These are phyloP conservation scores for Kwoniella europaea DNA, from an alignment of 768 basidiomycete species.

Conservation along the genomic window DNA sequence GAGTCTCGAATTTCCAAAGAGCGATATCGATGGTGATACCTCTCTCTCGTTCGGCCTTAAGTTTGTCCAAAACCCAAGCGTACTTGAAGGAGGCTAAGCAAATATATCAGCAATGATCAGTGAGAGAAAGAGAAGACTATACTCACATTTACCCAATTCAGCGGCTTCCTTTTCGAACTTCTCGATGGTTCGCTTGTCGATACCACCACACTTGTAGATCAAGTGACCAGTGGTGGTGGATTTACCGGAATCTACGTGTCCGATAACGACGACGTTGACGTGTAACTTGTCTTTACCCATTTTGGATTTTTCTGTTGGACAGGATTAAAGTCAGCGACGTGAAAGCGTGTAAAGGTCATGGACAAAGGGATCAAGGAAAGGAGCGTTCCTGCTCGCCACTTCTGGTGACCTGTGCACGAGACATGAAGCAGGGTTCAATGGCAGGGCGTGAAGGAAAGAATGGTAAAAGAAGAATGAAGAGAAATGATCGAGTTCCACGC, in stretches of 20 bases:
- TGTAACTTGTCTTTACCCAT: slow-evolving; percentile 56
- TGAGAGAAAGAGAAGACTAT: slow-evolving; percentile 64
- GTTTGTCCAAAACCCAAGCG: slow-evolving; percentile 99
- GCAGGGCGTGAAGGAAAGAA: background rate
- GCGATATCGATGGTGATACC: slow-evolving; percentile 99
- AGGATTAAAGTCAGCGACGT: slow-evolving; percentile 1
- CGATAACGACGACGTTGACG: slow-evolving; percentile 71
- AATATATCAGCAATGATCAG: background rate
- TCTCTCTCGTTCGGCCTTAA: slow-evolving; percentile 99
- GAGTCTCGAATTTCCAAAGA: slow-evolving; percentile 99
- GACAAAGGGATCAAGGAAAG: background rate
- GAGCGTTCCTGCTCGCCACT: background rate
- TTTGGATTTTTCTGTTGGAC: slow-evolving; percentile 34
- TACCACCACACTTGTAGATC: slow-evolving; percentile 99
- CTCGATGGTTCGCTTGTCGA: slow-evolving; percentile 76
- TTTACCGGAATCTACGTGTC: slow-evolving; percentile 85
- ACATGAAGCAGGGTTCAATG: background rate
- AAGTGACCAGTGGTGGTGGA: slow-evolving; percentile 99
- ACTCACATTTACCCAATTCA: slow-evolving; percentile 99
- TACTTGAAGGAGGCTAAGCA: slow-evolving; percentile 63
- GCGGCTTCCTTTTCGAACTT: slow-evolving; percentile 99
- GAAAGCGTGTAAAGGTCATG: background rate
- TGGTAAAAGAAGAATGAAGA: background rate
- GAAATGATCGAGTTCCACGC: background rate
- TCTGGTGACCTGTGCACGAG: background rate